Evolutionary conservation across 441 rosid species (phyloP), one percentile per base, ranked within the genome.

Genomic region (Capsella rubella): DNA sequence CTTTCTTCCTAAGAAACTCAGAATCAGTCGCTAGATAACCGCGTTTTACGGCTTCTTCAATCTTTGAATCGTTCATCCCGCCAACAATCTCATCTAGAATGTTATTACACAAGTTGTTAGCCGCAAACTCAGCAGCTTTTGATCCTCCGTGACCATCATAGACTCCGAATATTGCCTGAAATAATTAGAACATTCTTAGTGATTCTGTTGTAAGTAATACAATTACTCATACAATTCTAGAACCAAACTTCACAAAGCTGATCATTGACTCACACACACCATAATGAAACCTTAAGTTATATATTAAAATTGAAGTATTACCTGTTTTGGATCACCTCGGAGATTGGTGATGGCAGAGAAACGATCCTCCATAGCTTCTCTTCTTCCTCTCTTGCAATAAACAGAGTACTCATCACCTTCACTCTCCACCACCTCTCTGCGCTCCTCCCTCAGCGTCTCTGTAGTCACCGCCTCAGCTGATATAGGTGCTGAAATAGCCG

Each of bases 61-160:
- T 40, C 5, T 40, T 61, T 13, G 62, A 78, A 2, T 77, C 80
- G 60, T 65, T 72, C 64, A 67, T 61, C 28, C 68, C 60, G 39
- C 46, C 28, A 39, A 32, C 69, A 45, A 85, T 60, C 82, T 80
- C 84, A 14, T 61, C 51, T 6, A 83, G n/a, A 34, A 89, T 83
- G 72, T 89, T 89, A 68, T 67, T 83, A 54, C 70, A 78, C 67
- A 89, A 80, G 54, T 85, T 85, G 73, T 75, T 61, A 2, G 90
- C 87, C 1, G 95, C 89, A 64, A 86, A 89, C 32, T 86, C 88
- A 11, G 88, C 87, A 1, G 95, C 95, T 73, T 73, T 74, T 37
- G 84, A 42, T 5, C 95, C 95, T 68, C 95, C 92, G 40, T 89
- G 95, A 29, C 95, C 92, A 69, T 90, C 95, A 57, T 79, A 90